Conservation (phyloP, 495 filamentous ascomycete species). For the Neurospora intermedia region DNA sequence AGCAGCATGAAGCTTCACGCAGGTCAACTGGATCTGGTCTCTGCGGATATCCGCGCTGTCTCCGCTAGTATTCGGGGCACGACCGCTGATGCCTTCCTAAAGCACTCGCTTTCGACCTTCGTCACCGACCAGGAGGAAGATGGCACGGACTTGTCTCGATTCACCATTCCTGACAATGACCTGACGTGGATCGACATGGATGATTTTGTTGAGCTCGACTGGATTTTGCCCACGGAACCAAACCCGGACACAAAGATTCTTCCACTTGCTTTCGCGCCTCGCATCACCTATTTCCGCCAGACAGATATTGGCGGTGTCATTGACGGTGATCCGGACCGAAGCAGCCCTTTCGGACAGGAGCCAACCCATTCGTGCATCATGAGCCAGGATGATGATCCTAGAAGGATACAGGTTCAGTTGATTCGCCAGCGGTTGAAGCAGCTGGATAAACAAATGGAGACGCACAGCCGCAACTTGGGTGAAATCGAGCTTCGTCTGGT, state of each 20-base stretch:
- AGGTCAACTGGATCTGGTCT: constrained; percentile 81
- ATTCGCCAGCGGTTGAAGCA: constrained; percentile 71
- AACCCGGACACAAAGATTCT: constrained; percentile 90
- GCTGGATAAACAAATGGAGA: constrained; percentile 62
- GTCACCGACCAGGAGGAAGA: constrained; percentile 39
- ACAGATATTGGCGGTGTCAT: constrained; percentile 76
- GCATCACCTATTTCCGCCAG: constrained; percentile 94
- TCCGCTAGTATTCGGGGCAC: constrained; percentile 82
- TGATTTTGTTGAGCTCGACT: constrained; percentile 95
- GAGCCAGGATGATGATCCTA: constrained; percentile 85
- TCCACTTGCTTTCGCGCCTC: constrained; percentile 80
- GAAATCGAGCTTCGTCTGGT: constrained; percentile 55
- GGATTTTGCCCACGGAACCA: constrained; percentile 82
- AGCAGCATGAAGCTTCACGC: constrained; percentile 91
- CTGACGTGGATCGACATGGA: constrained; percentile 98
- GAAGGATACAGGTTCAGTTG: constrained; percentile 76
- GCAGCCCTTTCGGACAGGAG: constrained; percentile 83
- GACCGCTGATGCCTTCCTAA: constrained; percentile 58
- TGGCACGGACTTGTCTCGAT: constrained; percentile 65
- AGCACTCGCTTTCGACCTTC: constrained; percentile 40
- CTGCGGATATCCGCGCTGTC: constrained; percentile 86
- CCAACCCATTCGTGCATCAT: constrained; percentile 90
- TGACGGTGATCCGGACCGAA: constrained; percentile 55
- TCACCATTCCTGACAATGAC: constrained; percentile 90
- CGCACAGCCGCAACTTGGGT: constrained; percentile 54